A percentile compares a stretch with the other conserved stretches of the same genome.
Conservation (phyloP, 352 stramenopile genomes). For the Phytophthora meadii region DNA sequence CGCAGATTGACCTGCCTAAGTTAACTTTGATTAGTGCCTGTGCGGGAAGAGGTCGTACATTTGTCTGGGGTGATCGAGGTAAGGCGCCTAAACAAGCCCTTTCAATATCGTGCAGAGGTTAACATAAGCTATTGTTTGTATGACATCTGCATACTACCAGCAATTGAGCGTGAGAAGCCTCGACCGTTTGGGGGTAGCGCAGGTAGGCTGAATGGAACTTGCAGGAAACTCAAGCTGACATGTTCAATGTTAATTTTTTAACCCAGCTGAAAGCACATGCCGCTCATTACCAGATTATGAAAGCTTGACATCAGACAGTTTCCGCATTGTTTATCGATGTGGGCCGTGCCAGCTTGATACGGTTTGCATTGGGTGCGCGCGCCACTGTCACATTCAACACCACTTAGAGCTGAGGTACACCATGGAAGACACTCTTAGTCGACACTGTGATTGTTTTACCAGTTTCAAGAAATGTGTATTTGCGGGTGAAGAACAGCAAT, state of each 20-base stretch:
- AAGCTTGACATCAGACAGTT: slow-evolving; percentile 74
- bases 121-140: neutral
- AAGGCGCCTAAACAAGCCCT: neutral
- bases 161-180: slow-evolving; percentile 33
- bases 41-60: slow-evolving; percentile 71
- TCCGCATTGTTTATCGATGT: slow-evolving; percentile 74
- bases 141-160: slow-evolving; percentile 10
- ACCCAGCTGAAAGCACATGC: slow-evolving; percentile 56
- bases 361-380: slow-evolving; percentile 75
- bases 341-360: slow-evolving; percentile 54
- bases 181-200: slow-evolving; percentile 53
- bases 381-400: slow-evolving; percentile 69
- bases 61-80: slow-evolving; percentile 84
- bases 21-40: slow-evolving; percentile 62
- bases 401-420: slow-evolving; percentile 68
- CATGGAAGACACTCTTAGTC: slow-evolving; percentile 59
- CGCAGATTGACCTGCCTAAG: slow-evolving; percentile 54
- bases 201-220: slow-evolving; percentile 24
- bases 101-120: neutral
- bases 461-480: slow-evolving; percentile 45
- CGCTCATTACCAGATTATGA: slow-evolving; percentile 58
- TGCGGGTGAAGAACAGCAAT: slow-evolving; percentile 23
- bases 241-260: neutral
- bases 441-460: slow-evolving; percentile 57
- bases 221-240: slow-evolving; percentile 1